Evolutionary conservation across 345 rosid genomes (phyloP), one percentile per base, ranked within the genome.

Genomic region (Citrus unshiu): DNA sequence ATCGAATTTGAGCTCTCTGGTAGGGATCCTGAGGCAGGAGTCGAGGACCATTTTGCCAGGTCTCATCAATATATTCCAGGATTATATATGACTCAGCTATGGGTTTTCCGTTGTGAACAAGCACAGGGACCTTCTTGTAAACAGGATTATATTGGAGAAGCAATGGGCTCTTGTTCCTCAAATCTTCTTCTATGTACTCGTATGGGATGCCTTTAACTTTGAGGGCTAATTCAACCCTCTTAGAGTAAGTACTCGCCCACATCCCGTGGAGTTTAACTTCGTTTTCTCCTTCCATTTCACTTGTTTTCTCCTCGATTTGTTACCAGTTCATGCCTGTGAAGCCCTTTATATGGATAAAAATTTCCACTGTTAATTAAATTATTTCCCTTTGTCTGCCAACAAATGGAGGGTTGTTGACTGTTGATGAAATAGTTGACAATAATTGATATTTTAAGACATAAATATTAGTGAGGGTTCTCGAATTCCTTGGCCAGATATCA

Each of bases 1-100:
- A 86, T 37, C 86, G 77, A 79, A 81, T 72, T 72, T 74, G 73
- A 70, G 86, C 84, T 79, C 83, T 84, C 75, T 49, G 49, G 39
- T 79, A 84, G 62, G 90, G 89, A 66, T 87, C 90, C 6, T 63
- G 54, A 0, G 92, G 89, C 60, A 86, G 74, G 70, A 89, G 78
- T 19, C 35, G 79, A 49, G 86, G 86, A 65, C 76, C 46, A 16
- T 63, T 69, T 60, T 70, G 73, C 88, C 89, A 89, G 3, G 80
- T 76, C 77, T 89, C 89, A n/a, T 89, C 87, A 18, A 85, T 87
- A 78, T 85, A 87, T 58, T 89, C 88, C 25, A 83, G 57, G 81
- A 86, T 88, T 35, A 83, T 68, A 39, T 57, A 37, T 1, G 89
- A 88, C 58, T 87, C 89, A 4, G 70, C 39, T 22, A 85, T 64